Percentiles rank a stretch among this genome's conserved stretches.
Evolutionary conservation across 163 green algal genomes (phyloP).

Genomic region (Coccomyxa subellipsoidea): DNA sequence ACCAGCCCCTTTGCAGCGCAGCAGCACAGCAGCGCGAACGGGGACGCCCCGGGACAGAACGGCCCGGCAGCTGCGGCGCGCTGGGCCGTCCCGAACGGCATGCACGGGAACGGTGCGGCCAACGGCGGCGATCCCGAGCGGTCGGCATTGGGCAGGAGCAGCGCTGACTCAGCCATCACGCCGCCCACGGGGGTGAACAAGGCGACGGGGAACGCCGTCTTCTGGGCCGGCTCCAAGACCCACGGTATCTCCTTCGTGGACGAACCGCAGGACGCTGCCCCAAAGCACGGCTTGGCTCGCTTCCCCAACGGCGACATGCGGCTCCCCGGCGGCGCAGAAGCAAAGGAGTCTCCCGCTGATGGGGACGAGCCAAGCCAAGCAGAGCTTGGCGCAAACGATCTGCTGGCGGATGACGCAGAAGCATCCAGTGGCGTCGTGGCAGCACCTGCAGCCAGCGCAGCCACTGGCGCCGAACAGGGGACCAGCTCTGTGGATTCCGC

Average conservation of each 20-base stretch:
- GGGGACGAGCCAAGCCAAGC: no score
- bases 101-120: background rate
- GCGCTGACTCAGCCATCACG: background rate
- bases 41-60: no score
- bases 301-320: background rate
- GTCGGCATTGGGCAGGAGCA: background rate
- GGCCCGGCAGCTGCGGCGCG: background rate
- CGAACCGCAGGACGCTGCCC: background rate
- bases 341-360: background rate
- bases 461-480: no score
- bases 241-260: background rate
- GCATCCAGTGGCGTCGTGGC: no score
- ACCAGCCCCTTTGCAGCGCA: background rate
- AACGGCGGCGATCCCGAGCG: background rate
- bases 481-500: no score
- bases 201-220: background rate
- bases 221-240: background rate
- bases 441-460: no score
- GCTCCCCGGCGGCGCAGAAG: background rate
- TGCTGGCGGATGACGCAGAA: no score
- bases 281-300: background rate
- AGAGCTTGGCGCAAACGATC: no score
- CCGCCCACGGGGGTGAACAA: background rate
- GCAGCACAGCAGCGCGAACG: background rate
- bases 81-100: background rate